These are phyloP conservation scores for Piromyces sp. DNA, from an alignment of 192 early-diverging fungal species.

Conservation along the genomic window DNA sequence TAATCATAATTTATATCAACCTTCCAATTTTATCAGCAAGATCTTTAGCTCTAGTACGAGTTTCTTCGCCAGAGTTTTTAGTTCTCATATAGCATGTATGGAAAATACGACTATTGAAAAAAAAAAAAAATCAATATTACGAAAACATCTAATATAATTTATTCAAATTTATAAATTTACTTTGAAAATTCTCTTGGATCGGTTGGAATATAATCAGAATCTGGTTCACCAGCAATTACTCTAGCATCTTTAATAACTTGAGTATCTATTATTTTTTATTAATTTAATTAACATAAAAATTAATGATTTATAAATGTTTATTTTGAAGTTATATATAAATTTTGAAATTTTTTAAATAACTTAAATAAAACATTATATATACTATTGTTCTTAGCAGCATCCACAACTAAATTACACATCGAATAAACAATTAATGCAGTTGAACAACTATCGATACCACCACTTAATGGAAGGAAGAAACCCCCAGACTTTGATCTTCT, in stretches of 20 bases:
- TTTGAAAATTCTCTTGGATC: conserved; percentile 66
- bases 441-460: conserved; percentile 93
- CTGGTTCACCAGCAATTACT: conserved; percentile 31
- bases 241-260: conserved; percentile 62
- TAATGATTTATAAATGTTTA: no score
- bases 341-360: no score
- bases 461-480: conserved; percentile 88
- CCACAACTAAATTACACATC: conserved; percentile 70
- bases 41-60: conserved; percentile 54
- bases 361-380: no score
- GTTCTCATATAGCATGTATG: conserved; percentile 96
- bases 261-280: conserved; percentile 18
- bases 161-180: no score
- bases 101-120: conserved; percentile 42
- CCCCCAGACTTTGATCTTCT: conserved; percentile 74
- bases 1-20: no score
- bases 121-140: no score
- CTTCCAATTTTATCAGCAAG: conserved; percentile 65
- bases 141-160: no score
- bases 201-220: conserved; percentile 46
- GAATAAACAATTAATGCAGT: conserved; percentile 74
- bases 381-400: conserved; percentile 42
- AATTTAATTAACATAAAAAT: no score
- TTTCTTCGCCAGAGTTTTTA: conserved; percentile 71
- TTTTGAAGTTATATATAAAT: no score